phyloP scores from a whole-genome alignment of 2,329 filamentous ascomycete genomes.

The Cercospora citrullina region DNA sequence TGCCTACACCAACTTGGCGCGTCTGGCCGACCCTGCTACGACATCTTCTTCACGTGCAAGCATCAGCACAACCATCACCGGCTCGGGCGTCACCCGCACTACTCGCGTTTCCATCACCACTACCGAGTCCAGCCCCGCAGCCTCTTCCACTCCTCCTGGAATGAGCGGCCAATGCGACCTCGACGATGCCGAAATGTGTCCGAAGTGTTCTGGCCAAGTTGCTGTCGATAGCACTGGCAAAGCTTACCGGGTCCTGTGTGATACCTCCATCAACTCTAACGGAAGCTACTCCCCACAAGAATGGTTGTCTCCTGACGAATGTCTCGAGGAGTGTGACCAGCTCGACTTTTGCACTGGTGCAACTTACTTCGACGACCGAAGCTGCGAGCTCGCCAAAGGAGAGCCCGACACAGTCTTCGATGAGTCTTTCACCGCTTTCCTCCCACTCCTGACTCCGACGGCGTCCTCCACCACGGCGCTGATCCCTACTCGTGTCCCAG shows the following conservation, averaged over 20 bases:
- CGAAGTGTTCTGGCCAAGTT: slow-evolving; percentile 27
- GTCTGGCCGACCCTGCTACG: slow-evolving; percentile 1
- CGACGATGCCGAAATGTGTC: slow-evolving; percentile 27
- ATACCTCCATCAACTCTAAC: slow-evolving; percentile 21
- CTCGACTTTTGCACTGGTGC: slow-evolving; percentile 29
- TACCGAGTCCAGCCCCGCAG: not conserved
- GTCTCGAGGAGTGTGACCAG: slow-evolving; percentile 27
- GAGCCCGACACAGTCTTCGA: slow-evolving; percentile 14
- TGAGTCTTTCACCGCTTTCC: slow-evolving; percentile 31
- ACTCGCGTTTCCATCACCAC: slow-evolving; percentile 10
- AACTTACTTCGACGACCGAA: slow-evolving; percentile 29
- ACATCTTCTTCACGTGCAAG: slow-evolving; percentile 18
- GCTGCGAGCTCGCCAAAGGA: slow-evolving; percentile 32
- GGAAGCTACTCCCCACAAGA: slow-evolving; percentile 28
- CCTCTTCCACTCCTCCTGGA: not conserved
- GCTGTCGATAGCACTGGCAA: slow-evolving; percentile 19
- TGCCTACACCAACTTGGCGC: slow-evolving; percentile 21
- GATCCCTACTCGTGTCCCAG: not conserved
- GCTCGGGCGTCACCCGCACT: not conserved
- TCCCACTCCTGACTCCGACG: slow-evolving; percentile 25
- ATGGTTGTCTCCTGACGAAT: slow-evolving; percentile 24
- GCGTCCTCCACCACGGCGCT: not conserved
- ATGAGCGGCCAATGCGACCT: slow-evolving; percentile 19
- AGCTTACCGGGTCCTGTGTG: slow-evolving; percentile 25
- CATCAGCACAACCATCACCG: slow-evolving; percentile 13